Base-by-base conservation (phyloP, 2,329 filamentous ascomycete genomes). In the Ophiostoma ulmi region DNA sequence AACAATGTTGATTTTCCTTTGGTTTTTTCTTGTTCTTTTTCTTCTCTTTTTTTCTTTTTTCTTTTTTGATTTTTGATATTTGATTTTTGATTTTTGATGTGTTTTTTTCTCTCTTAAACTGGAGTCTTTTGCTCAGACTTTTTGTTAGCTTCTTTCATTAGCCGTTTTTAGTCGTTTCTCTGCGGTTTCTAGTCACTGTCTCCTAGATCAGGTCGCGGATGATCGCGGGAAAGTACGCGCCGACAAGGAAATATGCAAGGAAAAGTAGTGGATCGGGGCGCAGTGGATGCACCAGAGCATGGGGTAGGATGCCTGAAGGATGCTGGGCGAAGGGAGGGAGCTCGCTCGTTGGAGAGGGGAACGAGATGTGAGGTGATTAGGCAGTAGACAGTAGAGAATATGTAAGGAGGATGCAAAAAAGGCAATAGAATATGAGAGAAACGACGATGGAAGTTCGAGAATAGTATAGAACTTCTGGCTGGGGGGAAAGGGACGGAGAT, bases 201-300 rank as follows among this genome's bases (percentile, higher is more conserved):
- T 65, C 36, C 36, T 65, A 65, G 35, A 38, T 65, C 61, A 65
- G 61, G 35, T 31, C 14, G n/a, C 64, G 64, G 64, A 41, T 41
- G n/a, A 67, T 41, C 36, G 64, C 64, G 64, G 64, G 38, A 41
- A 39, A 65, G 63, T 39, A 26, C 20, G 36, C 64, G 64, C 38
- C 64, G n/a, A 41, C n/a, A 20, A 10, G n/a, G 48, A 55, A n/a
- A 26, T 58, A 58, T 58, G 52, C 52, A 67, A 39, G 58, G 55
- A 64, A 65, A 38, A 38, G 36, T 44, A 26, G 36, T 64, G 61
- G 61, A 36, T 38, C 61, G 63, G 36, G 63, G 63, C 63, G 63
- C 36, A 65, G 63, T 65, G 63, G 63, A 38, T 65, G 22, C 63
- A 65, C 36, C 38, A 36, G n/a, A 63, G 58, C 58, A 63, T 63